Conservation (phyloP, 129 eudicot species). For the Mikania micrantha region DNA sequence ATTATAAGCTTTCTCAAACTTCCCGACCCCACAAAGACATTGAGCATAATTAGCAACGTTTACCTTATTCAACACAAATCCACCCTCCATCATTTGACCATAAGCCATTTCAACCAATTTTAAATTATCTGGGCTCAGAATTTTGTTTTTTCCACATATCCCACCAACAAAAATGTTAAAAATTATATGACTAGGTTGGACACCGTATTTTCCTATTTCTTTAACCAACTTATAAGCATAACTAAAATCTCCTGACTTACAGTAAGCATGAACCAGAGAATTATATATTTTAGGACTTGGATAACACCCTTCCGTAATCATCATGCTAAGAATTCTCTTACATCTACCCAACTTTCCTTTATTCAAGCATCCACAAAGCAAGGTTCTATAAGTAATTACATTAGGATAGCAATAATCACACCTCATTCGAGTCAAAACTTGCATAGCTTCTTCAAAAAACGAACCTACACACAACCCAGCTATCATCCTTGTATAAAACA, state of each 20-base stretch:
- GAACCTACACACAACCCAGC: constrained; percentile 90
- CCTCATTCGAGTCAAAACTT: constrained; percentile 69
- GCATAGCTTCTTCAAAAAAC: constrained; percentile 93
- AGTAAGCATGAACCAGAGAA: constrained; percentile 78
- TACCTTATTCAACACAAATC: constrained; percentile 60
- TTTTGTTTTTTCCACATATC: constrained; percentile 59
- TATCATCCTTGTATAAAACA: constrained; percentile 71
- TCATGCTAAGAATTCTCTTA: constrained; percentile 77
- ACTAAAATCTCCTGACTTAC: constrained; percentile 55
- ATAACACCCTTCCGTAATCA: constrained; percentile 95
- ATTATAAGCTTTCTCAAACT: constrained; percentile 65
- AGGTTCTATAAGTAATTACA: constrained; percentile 57
- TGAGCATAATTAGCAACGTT: constrained; percentile 67
- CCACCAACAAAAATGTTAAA: constrained; percentile 87
- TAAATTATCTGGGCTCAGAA: constrained; percentile 42
- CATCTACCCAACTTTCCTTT: constrained; percentile 76
- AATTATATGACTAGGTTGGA: constrained; percentile 60
- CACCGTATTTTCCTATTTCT: constrained; percentile 62
- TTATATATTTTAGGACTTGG: constrained; percentile 62
- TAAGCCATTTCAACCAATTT: constrained; percentile 76
- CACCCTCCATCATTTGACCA: constrained; percentile 61
- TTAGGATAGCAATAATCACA: constrained; percentile 66
- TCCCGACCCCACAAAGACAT: constrained; percentile 75
- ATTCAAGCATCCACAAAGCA: constrained; percentile 82
- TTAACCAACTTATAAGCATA: constrained; percentile 82